Evolutionary conservation across 257 asterid genomes (phyloP), one percentile per base, ranked within the genome.

Genomic region (Solanum chilense): DNA sequence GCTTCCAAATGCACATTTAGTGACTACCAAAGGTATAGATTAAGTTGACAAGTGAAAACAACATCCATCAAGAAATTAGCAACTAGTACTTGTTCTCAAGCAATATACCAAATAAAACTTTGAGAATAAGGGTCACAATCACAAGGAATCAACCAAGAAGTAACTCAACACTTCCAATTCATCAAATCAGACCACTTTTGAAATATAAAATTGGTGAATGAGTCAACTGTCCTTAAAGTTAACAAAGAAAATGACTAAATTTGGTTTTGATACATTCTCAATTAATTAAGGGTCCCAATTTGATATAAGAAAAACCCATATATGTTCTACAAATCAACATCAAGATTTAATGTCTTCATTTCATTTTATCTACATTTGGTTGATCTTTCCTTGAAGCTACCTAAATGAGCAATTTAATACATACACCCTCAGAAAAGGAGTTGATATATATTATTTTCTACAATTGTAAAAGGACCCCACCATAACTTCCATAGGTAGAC

Each of bases 141-240:
- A 39, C 33, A 75, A 21, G 76, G 83, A 86, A 71, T 21, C 29
- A 86, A 33, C 37, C 86, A 47, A 49, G 85, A 80, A 29, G 85
- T 47, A 66, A 76, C 77, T 73, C 64, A 66, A 15, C 15, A 29
- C 84, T 64, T 27, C 9, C 35, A 82, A 25, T 18, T 66, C 58
- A 27, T 45, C 21, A 80, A 80, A 80, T 80, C 68, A 80, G 13
- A 80, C 68, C 29, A 47, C 35, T 41, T 69, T 58, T 5, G 64
- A 11, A 31, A 23, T 20, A 70, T 42, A 20, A 60, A 86, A 39
- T 18, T n/a, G 69, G 90, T 88, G 90, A 89, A 88, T 45, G 89
- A 44, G 85, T 44, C 90, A 88, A 91, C 87, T 39, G 44, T 73
- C 52, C 49, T 82, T 85, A n/a, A 47, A 47, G 41, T 71, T 78